A percentile compares a stretch with the other conserved stretches of the same genome.
Evolutionary conservation across 805 yeast species (phyloP).

Genomic region (Lachancea quebecensis): DNA sequence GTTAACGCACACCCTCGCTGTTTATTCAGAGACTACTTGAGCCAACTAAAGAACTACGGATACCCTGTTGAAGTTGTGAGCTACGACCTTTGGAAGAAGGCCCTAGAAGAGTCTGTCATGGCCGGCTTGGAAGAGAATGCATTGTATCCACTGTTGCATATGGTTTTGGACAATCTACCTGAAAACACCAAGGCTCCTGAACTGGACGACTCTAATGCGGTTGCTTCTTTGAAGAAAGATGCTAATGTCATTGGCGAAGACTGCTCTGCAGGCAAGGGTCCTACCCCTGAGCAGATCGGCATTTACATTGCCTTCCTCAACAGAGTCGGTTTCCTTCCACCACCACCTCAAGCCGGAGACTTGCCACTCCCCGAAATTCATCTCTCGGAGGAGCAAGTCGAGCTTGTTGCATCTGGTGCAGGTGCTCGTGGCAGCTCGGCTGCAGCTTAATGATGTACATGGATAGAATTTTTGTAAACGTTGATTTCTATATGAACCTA

Average conservation of each 20-base stretch:
- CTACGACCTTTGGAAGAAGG: slow-evolving; percentile 72
- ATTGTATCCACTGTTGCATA: slow-evolving; percentile 85
- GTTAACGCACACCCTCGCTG: slow-evolving; percentile 98
- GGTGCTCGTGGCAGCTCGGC: slow-evolving; percentile 72
- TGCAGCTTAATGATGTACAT: slow-evolving; percentile 8
- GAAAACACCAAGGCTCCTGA: slow-evolving; percentile 92
- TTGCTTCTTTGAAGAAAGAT: slow-evolving; percentile 58
- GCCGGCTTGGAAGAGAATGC: slow-evolving; percentile 76
- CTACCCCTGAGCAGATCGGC: slow-evolving; percentile 59
- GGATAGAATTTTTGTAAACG: background rate
- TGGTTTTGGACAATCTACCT: slow-evolving; percentile 89
- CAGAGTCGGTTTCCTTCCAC: slow-evolving; percentile 71
- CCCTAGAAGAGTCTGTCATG: slow-evolving; percentile 70
- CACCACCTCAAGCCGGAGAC: slow-evolving; percentile 43
- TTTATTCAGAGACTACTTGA: slow-evolving; percentile 66
- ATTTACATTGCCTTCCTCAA: slow-evolving; percentile 73
- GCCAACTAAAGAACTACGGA: slow-evolving; percentile 61
- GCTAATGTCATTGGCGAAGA: slow-evolving; percentile 59
- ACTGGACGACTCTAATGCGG: slow-evolving; percentile 80
- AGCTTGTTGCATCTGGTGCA: slow-evolving; percentile 55
- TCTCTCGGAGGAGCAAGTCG: slow-evolving; percentile 50
- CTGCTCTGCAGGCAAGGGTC: slow-evolving; percentile 64
- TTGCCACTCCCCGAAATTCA: slow-evolving; percentile 48
- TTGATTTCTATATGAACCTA: background rate
- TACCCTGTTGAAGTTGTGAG: slow-evolving; percentile 55